These are phyloP conservation scores for Patellifolia procumbens DNA, from an alignment of 179 eudicot species.

Conservation along the genomic window DNA sequence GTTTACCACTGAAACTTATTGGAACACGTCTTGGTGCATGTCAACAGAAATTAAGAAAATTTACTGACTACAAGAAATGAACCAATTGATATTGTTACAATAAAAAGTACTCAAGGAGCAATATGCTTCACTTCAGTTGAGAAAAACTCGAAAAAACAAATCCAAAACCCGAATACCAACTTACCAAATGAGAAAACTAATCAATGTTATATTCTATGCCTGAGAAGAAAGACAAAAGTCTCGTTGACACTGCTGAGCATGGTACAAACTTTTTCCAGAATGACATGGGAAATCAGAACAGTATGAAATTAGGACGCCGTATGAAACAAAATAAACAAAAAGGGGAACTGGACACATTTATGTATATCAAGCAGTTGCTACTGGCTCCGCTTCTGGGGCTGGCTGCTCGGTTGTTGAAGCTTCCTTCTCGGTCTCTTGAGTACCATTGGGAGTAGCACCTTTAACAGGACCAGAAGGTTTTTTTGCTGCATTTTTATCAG, in stretches of 20 bases:
- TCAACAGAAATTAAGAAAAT: background rate
- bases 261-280: slow-evolving; percentile 21
- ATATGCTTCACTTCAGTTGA: slow-evolving; percentile 18
- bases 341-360: slow-evolving; percentile 17
- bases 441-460: slow-evolving; percentile 20
- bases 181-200: slow-evolving; percentile 23
- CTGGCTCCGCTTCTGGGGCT: slow-evolving; percentile 37
- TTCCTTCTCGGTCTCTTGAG: slow-evolving; percentile 31
- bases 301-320: slow-evolving; percentile 25
- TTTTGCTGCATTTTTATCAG: slow-evolving; percentile 29
- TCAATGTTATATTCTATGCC: slow-evolving; percentile 13
- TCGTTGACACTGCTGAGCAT: slow-evolving; percentile 2
- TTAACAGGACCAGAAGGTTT: background rate
- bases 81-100: slow-evolving; percentile 20
- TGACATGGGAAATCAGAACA: slow-evolving; percentile 14
- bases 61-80: background rate
- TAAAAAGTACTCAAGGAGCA: slow-evolving; percentile 21
- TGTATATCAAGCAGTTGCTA: slow-evolving; percentile 37
- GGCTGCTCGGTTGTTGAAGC: slow-evolving; percentile 28
- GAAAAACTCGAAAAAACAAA: slow-evolving; percentile 12
- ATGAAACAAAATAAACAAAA: slow-evolving; percentile 5
- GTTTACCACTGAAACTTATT: too few species aligned
- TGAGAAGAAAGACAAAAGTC: slow-evolving; percentile 11
- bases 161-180: slow-evolving; percentile 17
- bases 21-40: background rate